Percentiles rank a stretch among this genome's conserved stretches.
Evolutionary conservation across 2,329 filamentous ascomycete species (phyloP).

Genomic region (Fusarium tuaranense): DNA sequence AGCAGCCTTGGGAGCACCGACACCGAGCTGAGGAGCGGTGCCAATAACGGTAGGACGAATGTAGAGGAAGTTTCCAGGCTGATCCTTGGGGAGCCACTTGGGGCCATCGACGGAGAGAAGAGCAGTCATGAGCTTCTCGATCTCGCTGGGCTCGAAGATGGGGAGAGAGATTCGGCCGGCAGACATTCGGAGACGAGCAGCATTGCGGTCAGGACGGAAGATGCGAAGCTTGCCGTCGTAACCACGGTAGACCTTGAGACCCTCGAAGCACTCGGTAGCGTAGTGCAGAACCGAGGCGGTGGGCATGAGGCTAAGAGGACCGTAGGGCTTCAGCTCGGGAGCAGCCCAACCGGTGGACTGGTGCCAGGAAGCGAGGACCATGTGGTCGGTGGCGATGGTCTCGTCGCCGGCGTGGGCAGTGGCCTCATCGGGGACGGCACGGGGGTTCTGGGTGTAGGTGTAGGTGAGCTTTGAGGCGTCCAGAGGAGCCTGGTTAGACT

Average conservation of each 20-base stretch:
- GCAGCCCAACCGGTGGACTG: constrained; percentile 74
- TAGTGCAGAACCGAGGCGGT: constrained; percentile 88
- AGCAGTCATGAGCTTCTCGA: constrained; percentile 79
- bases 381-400: constrained; percentile 84
- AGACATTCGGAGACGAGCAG: constrained; percentile 71
- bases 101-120: constrained; percentile 79
- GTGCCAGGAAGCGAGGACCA: constrained; percentile 82
- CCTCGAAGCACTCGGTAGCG: constrained; percentile 92
- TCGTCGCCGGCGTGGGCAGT: constrained; percentile 59
- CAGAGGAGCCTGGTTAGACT: constrained; percentile 67
- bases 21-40: constrained; percentile 82
- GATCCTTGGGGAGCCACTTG: constrained; percentile 81
- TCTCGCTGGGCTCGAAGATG: constrained; percentile 75
- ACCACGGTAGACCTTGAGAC: constrained; percentile 84
- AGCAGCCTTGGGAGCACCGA: constrained; percentile 84
- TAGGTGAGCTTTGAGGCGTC: constrained; percentile 72
- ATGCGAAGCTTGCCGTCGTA: constrained; percentile 79
- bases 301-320: constrained; percentile 81
- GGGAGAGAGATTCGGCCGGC: constrained; percentile 79
- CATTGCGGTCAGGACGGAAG: constrained; percentile 82
- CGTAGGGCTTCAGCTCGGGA: constrained; percentile 81
- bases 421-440: constrained; percentile 64
- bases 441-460: constrained; percentile 63
- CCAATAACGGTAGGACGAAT: constrained; percentile 89
- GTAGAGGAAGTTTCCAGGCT: constrained; percentile 81